Evolutionary conservation across 805 yeast species (phyloP).

Genomic region (Saccharomycopsis fermentans): DNA sequence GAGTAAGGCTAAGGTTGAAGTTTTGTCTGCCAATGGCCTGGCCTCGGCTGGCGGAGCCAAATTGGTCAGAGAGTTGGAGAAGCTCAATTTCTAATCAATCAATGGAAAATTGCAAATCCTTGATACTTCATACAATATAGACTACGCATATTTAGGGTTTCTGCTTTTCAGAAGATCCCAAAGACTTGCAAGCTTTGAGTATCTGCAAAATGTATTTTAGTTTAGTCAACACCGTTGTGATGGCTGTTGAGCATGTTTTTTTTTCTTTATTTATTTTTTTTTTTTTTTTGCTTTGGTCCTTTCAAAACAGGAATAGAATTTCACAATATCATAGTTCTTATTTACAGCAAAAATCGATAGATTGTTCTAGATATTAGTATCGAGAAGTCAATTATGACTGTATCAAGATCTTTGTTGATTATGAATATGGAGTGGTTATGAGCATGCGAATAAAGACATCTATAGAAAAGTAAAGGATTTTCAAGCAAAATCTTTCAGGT

Average conservation of each 20-base stretch:
- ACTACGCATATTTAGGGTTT: not conserved
- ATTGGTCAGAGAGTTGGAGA: conserved; percentile 50
- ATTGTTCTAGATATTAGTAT: not conserved
- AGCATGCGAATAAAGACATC: not conserved
- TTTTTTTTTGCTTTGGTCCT: not conserved
- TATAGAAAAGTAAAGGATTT: not conserved
- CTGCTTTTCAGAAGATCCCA: not conserved
- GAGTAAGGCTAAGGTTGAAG: conserved; percentile 52
- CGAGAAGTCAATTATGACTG: not conserved
- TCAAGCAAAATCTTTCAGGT: not conserved
- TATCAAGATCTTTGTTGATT: no score
- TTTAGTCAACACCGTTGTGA: no score
- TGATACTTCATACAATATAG: not conserved
- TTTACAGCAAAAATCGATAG: not conserved
- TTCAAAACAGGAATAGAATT: not conserved
- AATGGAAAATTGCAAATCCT: not conserved
- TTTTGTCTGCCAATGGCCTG: conserved; percentile 39
- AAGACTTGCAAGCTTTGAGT: no score
- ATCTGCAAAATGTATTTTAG: no score
- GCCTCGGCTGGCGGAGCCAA: conserved; percentile 51
- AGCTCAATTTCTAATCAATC: conserved; percentile 41
- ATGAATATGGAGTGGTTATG: not conserved
- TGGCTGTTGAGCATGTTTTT: no score
- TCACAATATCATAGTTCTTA: no score
- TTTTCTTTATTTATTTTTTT: not conserved